Base-by-base conservation (phyloP, 257 asterid genomes). In the Lycium barbarum region DNA sequence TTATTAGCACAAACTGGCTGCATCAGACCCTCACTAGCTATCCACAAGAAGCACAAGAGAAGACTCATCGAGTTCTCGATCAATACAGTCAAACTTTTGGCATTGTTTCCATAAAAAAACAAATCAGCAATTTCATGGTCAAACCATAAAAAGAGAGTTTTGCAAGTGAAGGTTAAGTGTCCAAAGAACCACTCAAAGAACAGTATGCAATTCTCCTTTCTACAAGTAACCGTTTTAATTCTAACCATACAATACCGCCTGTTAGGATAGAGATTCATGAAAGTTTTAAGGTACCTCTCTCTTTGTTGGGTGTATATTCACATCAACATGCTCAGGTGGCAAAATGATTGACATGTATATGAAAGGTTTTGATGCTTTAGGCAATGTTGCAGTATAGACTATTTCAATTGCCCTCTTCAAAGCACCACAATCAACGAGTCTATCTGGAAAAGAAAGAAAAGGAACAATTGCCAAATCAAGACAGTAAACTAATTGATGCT, bases 241-340 rank as follows among this genome's bases (percentile, higher is more conserved):
- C 14, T 38, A 14, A 15, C 20, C 17, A 26, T 26, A 71, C 55
- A 40, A 40, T 40, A 45, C 14, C 79, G 40, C 54, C 33, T 70
- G 55, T 43, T 71, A 18, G 35, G 33, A 40, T 43, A 18, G 33
- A 71, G 33, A 71, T 71, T 71, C 79, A 43, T 71, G 33, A 71
- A 71, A 71, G 54, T 71, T 71, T 47, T 40, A 5, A 81, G 43
- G 73, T 43, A 96, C 99, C 98, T 96, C 99, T 93, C 93, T 93
- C 92, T 96, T 96, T 78, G 99, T 95, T 57, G 99, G 99, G 91
- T 95, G 99, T 61, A 96, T 89, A 88, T 96, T 96, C 80, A 94
- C 97, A 90, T 96, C 99, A 91, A 96, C 90, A 87, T 96, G 96
- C 91, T 96, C 98, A 57, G 97, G 91, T 54, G 98, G 99, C 91